Evolutionary conservation across 768 basidiomycete genomes (phyloP), one percentile per base, ranked within the genome.

Genomic region (Strobilomyces echinocephalus): DNA sequence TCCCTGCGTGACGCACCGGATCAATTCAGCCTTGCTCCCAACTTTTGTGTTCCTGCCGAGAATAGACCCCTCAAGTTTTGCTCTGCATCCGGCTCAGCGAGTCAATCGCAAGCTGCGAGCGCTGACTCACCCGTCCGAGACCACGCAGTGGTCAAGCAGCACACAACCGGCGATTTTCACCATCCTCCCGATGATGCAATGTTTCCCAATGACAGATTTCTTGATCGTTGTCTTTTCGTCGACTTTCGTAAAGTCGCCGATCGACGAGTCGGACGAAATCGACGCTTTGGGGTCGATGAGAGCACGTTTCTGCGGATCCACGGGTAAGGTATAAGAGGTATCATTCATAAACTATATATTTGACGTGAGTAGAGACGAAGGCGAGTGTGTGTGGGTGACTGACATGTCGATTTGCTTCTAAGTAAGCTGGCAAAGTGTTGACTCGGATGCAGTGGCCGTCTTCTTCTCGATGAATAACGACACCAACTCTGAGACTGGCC

Each of bases 111-210:
- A 21, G 38, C 16, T 14, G 8, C 3, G 11, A 10, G 34, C 11
- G 9, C 9, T 8, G 11, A 18, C 60, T 55, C 57, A 92, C 94
- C 92, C 91, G 53, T 95, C 92, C 40, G 81, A 88, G 12, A 97
- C 73, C 5, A 89, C 79, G 61, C 93, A 95, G 62, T 95, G 93
- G 64, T 97, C 95, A 58, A 94, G 76, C 21, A 97, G 67, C 8
- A 95, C 80, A 59, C 88, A 94, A 11, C 89, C 88, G 3, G 76
- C 77, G 44, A 97, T 83, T 68, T 84, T 90, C n/a, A 80, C 87
- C 76, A 86, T 86, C 67, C 82, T 87, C 3, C 91, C 91, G 49
- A 95, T 87, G 15, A 84, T 72, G 59, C 91, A 94, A 65, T 95
- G 92, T 54, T 85, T 78, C 9, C 91, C 91, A 30, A 93, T 79